Percentiles rank a stretch among this genome's conserved stretches.
Conservation (phyloP, 139 green algal genomes). For the Tetradesmus lagerheimii region DNA sequence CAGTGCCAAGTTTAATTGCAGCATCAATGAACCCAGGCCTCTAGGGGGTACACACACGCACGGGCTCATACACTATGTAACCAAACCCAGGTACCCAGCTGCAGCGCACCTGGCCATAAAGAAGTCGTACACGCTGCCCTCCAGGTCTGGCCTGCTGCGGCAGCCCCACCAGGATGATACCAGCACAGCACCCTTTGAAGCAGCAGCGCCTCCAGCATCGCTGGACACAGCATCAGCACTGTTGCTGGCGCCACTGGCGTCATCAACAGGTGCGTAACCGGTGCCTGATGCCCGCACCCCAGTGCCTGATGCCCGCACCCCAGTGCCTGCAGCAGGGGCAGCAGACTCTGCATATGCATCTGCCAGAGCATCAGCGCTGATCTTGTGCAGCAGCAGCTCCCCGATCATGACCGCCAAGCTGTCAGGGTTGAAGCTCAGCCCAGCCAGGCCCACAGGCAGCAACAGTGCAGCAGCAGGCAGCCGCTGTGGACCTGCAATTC, state of each 20-base stretch:
- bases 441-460: not conserved
- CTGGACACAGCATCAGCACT: not conserved
- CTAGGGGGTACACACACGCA: no score
- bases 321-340: not conserved
- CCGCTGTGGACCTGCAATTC: not conserved
- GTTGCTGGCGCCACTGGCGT: not conserved
- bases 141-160: slow-evolving; percentile 26
- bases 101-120: slow-evolving; percentile 32
- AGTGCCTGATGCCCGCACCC: not conserved
- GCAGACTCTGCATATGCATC: slow-evolving; percentile 17
- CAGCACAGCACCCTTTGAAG: not conserved
- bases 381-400: slow-evolving; percentile 36
- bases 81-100: not conserved
- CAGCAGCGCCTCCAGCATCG: not conserved
- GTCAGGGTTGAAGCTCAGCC: slow-evolving; percentile 28
- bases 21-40: no score
- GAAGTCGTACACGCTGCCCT: slow-evolving; percentile 41
- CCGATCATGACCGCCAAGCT: slow-evolving; percentile 26
- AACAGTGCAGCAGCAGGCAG: not conserved
- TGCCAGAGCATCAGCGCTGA: not conserved
- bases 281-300: not conserved
- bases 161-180: slow-evolving; percentile 14
- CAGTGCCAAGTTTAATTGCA: no score
- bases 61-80: no score
- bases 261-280: not conserved